phyloP scores from a whole-genome alignment of 2,329 filamentous ascomycete genomes.

The Nigrospora oryzae region DNA sequence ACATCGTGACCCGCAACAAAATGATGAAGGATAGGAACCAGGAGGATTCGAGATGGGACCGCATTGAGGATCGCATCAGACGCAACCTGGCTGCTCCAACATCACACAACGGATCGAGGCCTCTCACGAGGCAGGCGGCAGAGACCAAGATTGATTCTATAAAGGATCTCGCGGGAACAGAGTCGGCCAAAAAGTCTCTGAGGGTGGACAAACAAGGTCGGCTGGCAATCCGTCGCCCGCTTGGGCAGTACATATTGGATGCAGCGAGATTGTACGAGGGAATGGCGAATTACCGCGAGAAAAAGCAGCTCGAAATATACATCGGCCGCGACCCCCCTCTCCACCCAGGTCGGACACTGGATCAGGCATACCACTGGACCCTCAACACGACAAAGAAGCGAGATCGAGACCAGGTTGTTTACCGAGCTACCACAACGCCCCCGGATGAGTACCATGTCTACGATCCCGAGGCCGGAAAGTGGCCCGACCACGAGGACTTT shows the following conservation, averaged over 20 bases:
- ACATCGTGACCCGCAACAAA: background rate
- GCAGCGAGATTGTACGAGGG: constrained; percentile 15
- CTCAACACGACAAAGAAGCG: constrained; percentile 27
- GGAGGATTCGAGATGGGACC: constrained; percentile 1
- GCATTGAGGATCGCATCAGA: background rate
- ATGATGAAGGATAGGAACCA: background rate
- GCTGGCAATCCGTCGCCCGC: constrained; percentile 2
- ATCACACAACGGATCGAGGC: background rate
- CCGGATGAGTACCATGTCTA: constrained; percentile 12
- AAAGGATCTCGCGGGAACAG: background rate
- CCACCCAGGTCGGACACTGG: constrained; percentile 35
- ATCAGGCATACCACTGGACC: constrained; percentile 35
- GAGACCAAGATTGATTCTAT: background rate
- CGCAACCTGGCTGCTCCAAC: background rate
- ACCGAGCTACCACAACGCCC: constrained; percentile 22
- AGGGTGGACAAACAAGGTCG: background rate
- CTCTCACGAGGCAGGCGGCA: background rate
- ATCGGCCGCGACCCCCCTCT: constrained; percentile 23
- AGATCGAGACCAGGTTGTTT: constrained; percentile 34
- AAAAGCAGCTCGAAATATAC: constrained; percentile 22
- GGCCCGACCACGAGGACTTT: constrained; percentile 4
- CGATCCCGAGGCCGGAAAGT: background rate
- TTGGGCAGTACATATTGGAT: constrained; percentile 22
- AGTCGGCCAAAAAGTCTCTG: background rate
- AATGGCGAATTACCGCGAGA: constrained; percentile 25